Evolutionary conservation across 2,329 filamentous ascomycete genomes (phyloP).

Genomic region (Purpureocillium lavendulum): DNA sequence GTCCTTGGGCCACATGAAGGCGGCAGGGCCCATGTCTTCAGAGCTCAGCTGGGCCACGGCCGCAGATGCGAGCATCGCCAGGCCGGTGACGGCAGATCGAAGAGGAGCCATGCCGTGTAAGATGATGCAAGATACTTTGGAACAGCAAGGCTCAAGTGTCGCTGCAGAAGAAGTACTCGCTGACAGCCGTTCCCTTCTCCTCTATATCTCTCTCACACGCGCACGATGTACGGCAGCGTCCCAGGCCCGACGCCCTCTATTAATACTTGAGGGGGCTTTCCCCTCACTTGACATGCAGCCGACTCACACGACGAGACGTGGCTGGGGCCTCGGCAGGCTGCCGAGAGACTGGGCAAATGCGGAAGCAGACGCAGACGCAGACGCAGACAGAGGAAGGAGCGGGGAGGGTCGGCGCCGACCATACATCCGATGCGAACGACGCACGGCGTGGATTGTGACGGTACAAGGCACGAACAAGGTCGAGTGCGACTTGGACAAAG

Average conservation of each 20-base stretch:
- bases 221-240: too few relatives aligned
- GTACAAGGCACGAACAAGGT: too few relatives aligned
- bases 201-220: too few relatives aligned
- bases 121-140: not conserved
- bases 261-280: not conserved
- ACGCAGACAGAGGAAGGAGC: too few relatives aligned
- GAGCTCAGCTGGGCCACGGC: slow-evolving; percentile 3
- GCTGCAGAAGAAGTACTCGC: too few relatives aligned
- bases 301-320: not conserved
- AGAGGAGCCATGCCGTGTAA: slow-evolving; percentile 9
- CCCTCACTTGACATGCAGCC: slow-evolving; percentile 1
- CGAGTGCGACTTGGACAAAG: too few relatives aligned
- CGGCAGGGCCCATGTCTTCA: slow-evolving; percentile 42
- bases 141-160: too few relatives aligned
- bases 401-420: too few relatives aligned
- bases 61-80: slow-evolving; percentile 5
- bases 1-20: slow-evolving; percentile 53
- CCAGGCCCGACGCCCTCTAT: not conserved
- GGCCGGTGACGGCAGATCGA: slow-evolving; percentile 10
- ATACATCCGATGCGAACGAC: too few relatives aligned
- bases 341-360: not conserved
- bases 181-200: too few relatives aligned
- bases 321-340: not conserved
- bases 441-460: too few relatives aligned
- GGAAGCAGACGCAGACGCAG: too few relatives aligned